Conservation (phyloP, 73 alveolate genomes). For the Stentor coeruleus region DNA sequence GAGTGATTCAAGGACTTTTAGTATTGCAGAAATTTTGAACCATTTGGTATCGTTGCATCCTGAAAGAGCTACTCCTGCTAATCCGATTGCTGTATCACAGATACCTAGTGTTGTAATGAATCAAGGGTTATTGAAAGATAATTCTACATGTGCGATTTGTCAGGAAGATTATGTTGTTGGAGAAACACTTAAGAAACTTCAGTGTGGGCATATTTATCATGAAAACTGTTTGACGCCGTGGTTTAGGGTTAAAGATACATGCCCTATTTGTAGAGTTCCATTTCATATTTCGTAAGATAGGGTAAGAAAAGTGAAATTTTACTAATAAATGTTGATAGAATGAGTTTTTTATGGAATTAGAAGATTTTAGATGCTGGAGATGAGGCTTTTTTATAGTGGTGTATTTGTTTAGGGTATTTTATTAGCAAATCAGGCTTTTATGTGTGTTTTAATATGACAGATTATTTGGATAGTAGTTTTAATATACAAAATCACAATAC, state of each 20-base stretch:
- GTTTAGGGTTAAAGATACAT: conserved; percentile 68
- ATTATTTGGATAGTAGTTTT: no score
- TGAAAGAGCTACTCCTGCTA: not conserved
- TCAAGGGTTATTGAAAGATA: not conserved
- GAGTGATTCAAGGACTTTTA: not conserved
- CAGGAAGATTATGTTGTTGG: conserved; percentile 63
- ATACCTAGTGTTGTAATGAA: not conserved
- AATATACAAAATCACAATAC: no score
- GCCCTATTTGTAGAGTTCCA: conserved; percentile 91
- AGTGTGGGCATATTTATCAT: conserved; percentile 90
- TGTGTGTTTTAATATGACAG: no score
- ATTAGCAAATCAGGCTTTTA: no score
- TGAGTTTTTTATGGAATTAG: no score
- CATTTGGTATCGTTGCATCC: not conserved
- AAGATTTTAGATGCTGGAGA: no score
- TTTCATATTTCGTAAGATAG: no score
- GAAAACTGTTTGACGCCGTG: conserved; percentile 82
- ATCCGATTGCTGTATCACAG: not conserved
- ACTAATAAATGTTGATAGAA: no score
- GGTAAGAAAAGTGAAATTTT: no score
- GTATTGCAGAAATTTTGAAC: not conserved
- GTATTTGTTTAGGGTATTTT: no score
- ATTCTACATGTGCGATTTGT: conserved; percentile 71
- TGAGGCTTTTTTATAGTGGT: no score
- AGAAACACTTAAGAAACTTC: conserved; percentile 74